phyloP scores from a whole-genome alignment of 306 rosid genomes.

The Prunus dulcis region DNA sequence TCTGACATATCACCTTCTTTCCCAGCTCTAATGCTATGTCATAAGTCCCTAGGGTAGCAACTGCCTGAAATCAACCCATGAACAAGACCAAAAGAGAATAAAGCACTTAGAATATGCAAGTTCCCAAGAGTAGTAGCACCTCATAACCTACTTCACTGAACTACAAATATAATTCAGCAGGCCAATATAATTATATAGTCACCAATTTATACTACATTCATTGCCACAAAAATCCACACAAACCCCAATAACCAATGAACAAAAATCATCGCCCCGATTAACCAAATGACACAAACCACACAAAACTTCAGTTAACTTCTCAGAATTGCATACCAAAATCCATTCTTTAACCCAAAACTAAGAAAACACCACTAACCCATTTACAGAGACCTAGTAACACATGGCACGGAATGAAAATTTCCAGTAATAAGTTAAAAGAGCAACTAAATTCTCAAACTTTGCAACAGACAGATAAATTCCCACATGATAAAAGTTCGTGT shows the following conservation, averaged over 20 bases:
- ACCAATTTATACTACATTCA: slow-evolving; percentile 9
- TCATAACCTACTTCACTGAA: slow-evolving; percentile 1
- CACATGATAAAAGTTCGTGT: slow-evolving; percentile 1
- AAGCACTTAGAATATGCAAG: slow-evolving; percentile 13
- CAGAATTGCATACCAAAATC: background rate
- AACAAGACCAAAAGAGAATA: slow-evolving; percentile 9
- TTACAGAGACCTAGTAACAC: background rate
- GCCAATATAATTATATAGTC: background rate
- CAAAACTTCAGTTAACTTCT: background rate
- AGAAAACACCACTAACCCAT: background rate
- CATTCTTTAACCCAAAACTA: slow-evolving; percentile 3
- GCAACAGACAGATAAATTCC: background rate
- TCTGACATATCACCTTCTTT: slow-evolving; percentile 87
- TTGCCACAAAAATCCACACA: background rate
- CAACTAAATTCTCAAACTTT: background rate
- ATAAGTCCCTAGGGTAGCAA: slow-evolving; percentile 92
- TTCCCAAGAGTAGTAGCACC: slow-evolving; percentile 14
- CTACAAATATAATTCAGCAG: background rate
- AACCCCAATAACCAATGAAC: background rate
- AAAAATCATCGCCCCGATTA: background rate
- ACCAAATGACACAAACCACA: slow-evolving; percentile 1
- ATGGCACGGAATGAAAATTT: background rate
- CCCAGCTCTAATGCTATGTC: slow-evolving; percentile 90
- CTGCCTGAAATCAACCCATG: slow-evolving; percentile 52
- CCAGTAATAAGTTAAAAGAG: slow-evolving; percentile 1